Evolutionary conservation across 768 basidiomycete species (phyloP), one percentile per base, ranked within the genome.

Genomic region (Kwoniella heveanensis): DNA sequence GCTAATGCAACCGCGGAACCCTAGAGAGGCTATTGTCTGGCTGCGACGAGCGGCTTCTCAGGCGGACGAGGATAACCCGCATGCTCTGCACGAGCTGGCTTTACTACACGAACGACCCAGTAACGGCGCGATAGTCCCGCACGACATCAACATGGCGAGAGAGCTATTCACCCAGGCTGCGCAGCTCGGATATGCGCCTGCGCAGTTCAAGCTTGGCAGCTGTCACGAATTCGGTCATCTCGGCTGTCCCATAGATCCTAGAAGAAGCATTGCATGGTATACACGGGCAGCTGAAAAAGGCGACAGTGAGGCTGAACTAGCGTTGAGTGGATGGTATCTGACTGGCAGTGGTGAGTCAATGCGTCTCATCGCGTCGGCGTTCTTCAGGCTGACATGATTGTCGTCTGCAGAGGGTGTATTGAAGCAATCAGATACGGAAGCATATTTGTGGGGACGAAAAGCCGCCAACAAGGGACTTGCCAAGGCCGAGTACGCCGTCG

Each of bases 401-500:
- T 47, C 72, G 10, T 44, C 17, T 44, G 10, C 39, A 71, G 95
- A 98, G 74, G 91, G 91, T 1, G 91, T 98, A 1, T 81, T 99
- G 73, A 96, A 96, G 81, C 96, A 98, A 83, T 93, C 91, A 72
- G 96, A 99, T 79, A 90, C 90, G 1, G 96, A 99, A 79, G 96
- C 96, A n/a, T 99, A 96, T 80, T 80, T 99, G 44, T 99, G 96
- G 96, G 96, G 95, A 12, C 84, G 94, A 30, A 86, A 91, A 57
- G 93, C 94, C 19, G 96, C 93, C 24, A 96, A 97, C 80, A 97
- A 96, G 80, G 96, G 95, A 6, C 77, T 96, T 72, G 89, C 89
- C 77, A 97, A 96, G 80, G 96, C 96, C 0, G 96, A 99, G 80
- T 99, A 97, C 81, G 96, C 96, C 10, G 95, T 98, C 21, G 96